Evolutionary conservation across 1,139 yeast species (phyloP), one percentile per base, ranked within the genome.

Genomic region (Yamadazyma oceani): DNA sequence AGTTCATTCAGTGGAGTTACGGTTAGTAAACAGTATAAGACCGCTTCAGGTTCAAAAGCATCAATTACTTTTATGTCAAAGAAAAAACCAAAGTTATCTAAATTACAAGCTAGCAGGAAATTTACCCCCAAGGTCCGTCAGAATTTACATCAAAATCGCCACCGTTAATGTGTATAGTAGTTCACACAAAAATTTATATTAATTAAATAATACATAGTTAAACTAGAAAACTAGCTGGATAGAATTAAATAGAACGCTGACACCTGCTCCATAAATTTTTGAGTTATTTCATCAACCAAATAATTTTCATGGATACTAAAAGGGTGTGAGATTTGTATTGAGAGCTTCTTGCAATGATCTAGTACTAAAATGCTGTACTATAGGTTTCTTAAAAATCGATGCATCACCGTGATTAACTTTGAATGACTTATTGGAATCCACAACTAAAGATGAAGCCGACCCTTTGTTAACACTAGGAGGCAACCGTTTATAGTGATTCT

Each of bases 41-140:
- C 73, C 14, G 82, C 79, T 1, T 67, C 80, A 2, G 79, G 83
- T 5, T 67, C 79, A 2, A 76, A 71, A 46, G 80, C 85, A 0
- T 77, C 86, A 2, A 73, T 81, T 41, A 75, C 83, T 16, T 78
- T 69, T 40, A 56, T 80, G 57, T 63, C 74, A 38, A 66, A 44
- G 34, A 36, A 32, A 23, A 31, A 27, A 14, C 35, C 36, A 12
- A 35, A 35, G 23, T 16, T 33, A n/a, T 27, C 30, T 10, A 35
- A 35, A 22, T 16, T 40, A 22, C 38, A 36, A 21, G 31, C 30
- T 19, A 26, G 26, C 12, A 17, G 32, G 22, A 22, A 32, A 16
- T 25, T 24, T n/a, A 16, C n/a, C 3, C 30, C 19, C 3, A 27
- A 27, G 13, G 12, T 16, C 21, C 30, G 30, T 27, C 21, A 27